phyloP scores from a whole-genome alignment of 768 basidiomycete species.

The Lepiota subincarnata region DNA sequence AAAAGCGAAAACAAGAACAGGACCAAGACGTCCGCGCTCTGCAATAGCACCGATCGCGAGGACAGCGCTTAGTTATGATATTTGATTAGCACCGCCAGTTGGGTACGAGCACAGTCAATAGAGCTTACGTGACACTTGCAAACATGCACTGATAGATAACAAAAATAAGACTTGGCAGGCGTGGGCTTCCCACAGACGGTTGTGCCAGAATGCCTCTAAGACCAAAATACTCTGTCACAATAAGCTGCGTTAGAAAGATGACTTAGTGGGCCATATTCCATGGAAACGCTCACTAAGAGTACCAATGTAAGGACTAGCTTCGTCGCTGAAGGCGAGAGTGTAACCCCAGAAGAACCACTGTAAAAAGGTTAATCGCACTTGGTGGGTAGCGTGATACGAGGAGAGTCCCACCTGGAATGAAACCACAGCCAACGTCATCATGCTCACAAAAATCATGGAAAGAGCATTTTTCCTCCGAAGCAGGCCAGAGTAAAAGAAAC shows the following conservation, averaged over 20 bases:
- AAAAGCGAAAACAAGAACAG: slow-evolving; percentile 87
- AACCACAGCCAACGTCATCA: slow-evolving; percentile 74
- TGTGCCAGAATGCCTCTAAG: slow-evolving; percentile 73
- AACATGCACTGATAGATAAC: slow-evolving; percentile 90
- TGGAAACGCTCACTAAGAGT: slow-evolving; percentile 56
- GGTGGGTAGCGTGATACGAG: background rate
- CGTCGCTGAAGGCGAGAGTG: slow-evolving; percentile 86
- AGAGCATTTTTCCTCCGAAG: slow-evolving; percentile 91
- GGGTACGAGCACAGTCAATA: background rate
- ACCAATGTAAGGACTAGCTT: slow-evolving; percentile 74
- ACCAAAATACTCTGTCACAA: slow-evolving; percentile 66
- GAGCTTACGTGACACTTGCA: slow-evolving; percentile 74
- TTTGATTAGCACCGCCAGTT: slow-evolving; percentile 13
- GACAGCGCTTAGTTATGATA: slow-evolving; percentile 54
- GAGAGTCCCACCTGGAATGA: slow-evolving; percentile 70
- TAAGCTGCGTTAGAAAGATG: background rate
- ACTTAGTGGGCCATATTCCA: background rate
- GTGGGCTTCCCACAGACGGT: slow-evolving; percentile 67
- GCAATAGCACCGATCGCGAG: slow-evolving; percentile 91
- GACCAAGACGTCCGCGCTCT: slow-evolving; percentile 83
- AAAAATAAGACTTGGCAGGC: slow-evolving; percentile 73
- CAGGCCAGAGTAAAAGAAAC: slow-evolving; percentile 89
- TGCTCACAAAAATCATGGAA: slow-evolving; percentile 71
- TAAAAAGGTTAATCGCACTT: slow-evolving; percentile 5
- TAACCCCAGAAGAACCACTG: slow-evolving; percentile 99